Evolutionary conservation across 139 green algal genomes (phyloP).

Genomic region (Gonium pectorale): DNA sequence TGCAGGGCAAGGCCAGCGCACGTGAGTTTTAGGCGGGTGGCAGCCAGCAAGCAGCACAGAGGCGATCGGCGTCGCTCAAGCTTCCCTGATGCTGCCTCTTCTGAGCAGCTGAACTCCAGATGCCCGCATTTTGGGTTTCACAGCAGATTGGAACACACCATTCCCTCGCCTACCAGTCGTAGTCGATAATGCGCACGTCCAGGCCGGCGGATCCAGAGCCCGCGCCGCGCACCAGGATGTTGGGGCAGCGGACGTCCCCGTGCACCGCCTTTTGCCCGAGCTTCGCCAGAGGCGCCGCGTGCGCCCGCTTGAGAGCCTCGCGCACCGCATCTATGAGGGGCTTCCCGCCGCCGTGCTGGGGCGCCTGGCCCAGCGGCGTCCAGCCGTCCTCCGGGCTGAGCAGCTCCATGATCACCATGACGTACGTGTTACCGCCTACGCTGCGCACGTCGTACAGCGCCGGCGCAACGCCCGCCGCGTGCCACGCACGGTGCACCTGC

Average conservation of each 20-base stretch:
- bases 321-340: not conserved
- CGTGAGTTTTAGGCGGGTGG: not conserved
- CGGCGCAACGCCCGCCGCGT: not conserved
- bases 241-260: not conserved
- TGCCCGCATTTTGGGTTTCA: too few relatives aligned
- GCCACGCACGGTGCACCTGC: conserved; percentile 6
- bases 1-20: not conserved
- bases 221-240: not conserved
- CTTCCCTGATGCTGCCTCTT: too few relatives aligned
- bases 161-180: not conserved
- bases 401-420: conserved; percentile 14
- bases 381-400: not conserved
- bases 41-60: not conserved
- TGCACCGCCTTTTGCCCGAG: not conserved
- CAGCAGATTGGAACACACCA: not conserved
- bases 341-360: not conserved
- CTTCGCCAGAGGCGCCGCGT: not conserved
- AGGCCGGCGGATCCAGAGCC: not conserved
- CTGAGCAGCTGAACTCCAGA: too few relatives aligned
- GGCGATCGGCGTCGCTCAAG: too few relatives aligned
- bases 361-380: not conserved
- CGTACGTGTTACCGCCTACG: not conserved
- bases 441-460: not conserved
- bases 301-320: not conserved
- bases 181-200: not conserved